These are phyloP conservation scores for Phytophthora aleatoria DNA, from an alignment of 352 stramenopile genomes.

Conservation along the genomic window DNA sequence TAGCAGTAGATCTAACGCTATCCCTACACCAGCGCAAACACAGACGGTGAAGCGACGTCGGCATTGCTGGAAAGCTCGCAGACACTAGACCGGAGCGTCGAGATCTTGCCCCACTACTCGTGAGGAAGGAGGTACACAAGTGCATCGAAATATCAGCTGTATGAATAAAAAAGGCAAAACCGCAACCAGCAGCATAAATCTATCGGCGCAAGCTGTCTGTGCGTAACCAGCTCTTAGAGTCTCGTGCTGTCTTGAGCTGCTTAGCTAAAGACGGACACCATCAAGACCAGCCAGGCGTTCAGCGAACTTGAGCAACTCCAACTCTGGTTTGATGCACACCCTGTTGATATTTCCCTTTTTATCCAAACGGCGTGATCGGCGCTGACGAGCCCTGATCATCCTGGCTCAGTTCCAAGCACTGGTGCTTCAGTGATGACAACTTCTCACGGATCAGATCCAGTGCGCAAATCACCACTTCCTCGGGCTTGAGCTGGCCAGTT, in stretches of 20 bases:
- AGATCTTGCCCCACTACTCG: conserved; percentile 75
- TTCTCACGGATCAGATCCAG: conserved; percentile 89
- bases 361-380: conserved; percentile 86
- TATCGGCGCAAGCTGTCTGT: conserved; percentile 31
- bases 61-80: conserved; percentile 53
- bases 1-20: neutral
- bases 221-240: conserved; percentile 6
- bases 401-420: conserved; percentile 85
- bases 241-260: conserved; percentile 10
- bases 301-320: conserved; percentile 4
- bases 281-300: neutral
- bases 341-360: conserved; percentile 30
- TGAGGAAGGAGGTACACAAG: conserved; percentile 16
- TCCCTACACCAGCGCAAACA: neutral
- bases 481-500: conserved; percentile 81
- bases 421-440: conserved; percentile 84
- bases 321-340: conserved; percentile 22
- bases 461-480: conserved; percentile 88
- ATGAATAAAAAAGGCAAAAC: conserved; percentile 37
- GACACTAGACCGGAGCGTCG: conserved; percentile 49
- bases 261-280: neutral
- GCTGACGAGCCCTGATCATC: conserved; percentile 67
- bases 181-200: conserved; percentile 34
- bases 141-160: conserved; percentile 20
- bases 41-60: conserved; percentile 24